Evolutionary conservation across 768 basidiomycete genomes (phyloP).

Genomic region (Xerocomellus amylosporus): DNA sequence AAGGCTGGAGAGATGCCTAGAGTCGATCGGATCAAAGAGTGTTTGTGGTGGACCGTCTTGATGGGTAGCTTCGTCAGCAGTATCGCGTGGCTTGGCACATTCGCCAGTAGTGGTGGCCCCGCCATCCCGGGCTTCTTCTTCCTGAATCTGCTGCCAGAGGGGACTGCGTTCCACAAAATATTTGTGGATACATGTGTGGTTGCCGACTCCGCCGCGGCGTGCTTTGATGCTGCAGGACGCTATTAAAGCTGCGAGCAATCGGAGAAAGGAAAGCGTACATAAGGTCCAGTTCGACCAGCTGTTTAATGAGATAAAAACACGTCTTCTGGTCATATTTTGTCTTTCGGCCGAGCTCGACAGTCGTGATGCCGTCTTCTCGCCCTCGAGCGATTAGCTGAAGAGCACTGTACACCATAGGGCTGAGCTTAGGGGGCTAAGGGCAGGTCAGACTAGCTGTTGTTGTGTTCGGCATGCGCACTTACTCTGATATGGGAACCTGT

Average conservation of each 20-base stretch:
- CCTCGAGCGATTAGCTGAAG: constrained; percentile 84
- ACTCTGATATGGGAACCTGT: constrained; percentile 86
- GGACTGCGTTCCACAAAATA: constrained; percentile 77
- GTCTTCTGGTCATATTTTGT: constrained; percentile 88
- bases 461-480: constrained; percentile 24
- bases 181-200: constrained; percentile 77
- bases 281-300: constrained; percentile 68
- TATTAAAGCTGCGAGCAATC: background rate
- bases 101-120: constrained; percentile 16
- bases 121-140: constrained; percentile 56
- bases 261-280: constrained; percentile 47
- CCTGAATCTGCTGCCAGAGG: constrained; percentile 73
- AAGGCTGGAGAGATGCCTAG: constrained; percentile 73
- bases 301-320: constrained; percentile 81
- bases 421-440: constrained; percentile 70
- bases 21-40: constrained; percentile 71
- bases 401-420: constrained; percentile 79
- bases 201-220: constrained; percentile 72
- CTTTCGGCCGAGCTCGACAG: constrained; percentile 71
- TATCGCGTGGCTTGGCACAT: constrained; percentile 7
- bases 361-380: constrained; percentile 71
- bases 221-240: constrained; percentile 58
- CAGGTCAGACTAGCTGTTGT: constrained; percentile 6
- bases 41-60: constrained; percentile 30
- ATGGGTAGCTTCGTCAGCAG: constrained; percentile 22